A percentile compares a stretch with the other conserved stretches of the same genome.
These are phyloP conservation scores for Trypanosoma lewisi DNA, from an alignment of 208 protist genomes.

Conservation along the genomic window DNA sequence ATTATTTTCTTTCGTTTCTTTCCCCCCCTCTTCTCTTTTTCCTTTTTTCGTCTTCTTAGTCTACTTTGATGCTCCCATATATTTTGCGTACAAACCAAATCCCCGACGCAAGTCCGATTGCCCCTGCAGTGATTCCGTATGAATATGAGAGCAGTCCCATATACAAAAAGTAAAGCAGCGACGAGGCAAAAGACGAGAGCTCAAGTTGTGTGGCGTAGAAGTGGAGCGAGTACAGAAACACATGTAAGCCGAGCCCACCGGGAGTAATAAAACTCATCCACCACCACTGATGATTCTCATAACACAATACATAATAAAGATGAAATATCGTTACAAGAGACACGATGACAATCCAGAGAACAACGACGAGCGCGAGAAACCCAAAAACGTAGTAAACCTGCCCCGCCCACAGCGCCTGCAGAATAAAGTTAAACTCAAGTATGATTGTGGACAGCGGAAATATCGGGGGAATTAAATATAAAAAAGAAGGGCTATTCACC, in stretches of 20 bases:
- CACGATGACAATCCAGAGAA: conserved; percentile 94
- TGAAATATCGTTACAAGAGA: conserved; percentile 97
- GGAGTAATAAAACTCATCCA: conserved; percentile 95
- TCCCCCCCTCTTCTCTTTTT: neutral
- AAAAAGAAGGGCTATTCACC: conserved; percentile 53
- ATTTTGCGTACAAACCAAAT: conserved; percentile 84
- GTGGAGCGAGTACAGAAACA: conserved; percentile 92
- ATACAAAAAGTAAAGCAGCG: conserved; percentile 89
- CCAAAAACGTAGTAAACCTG: conserved; percentile 98
- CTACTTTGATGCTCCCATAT: conserved; percentile 81
- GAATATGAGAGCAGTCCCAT: conserved; percentile 73
- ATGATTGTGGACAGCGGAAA: conserved; percentile 97
- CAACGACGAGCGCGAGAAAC: conserved; percentile 95
- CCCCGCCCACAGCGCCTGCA: conserved; percentile 92
- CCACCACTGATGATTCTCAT: conserved; percentile 98
- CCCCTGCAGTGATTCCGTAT: conserved; percentile 79
- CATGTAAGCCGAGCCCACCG: conserved; percentile 87
- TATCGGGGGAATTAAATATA: conserved; percentile 64
- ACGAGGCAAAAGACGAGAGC: conserved; percentile 67
- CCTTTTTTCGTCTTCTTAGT: conserved; percentile 31
- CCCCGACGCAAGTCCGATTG: conserved; percentile 73
- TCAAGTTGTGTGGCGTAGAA: conserved; percentile 86
- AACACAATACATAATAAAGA: conserved; percentile 97
- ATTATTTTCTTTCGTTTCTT: neutral
- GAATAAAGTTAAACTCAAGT: conserved; percentile 98